Conservation (phyloP, 768 basidiomycete species). For the Dendrothele bispora region DNA sequence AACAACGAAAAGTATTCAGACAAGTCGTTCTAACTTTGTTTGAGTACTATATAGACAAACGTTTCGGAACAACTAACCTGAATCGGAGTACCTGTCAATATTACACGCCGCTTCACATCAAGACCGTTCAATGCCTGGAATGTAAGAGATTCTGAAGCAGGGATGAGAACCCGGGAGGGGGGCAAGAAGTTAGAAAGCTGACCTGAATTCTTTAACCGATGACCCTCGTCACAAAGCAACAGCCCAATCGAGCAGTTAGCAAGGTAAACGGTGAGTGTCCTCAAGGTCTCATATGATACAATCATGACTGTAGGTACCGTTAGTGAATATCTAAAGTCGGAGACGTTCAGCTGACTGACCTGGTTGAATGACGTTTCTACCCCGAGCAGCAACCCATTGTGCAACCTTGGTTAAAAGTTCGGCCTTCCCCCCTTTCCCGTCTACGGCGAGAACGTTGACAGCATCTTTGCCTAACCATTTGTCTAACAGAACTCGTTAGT, state of each 20-base stretch:
- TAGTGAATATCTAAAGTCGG: neutral
- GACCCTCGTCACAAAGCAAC: constrained; percentile 96
- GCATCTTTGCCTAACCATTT: constrained; percentile 95
- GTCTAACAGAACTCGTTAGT: constrained; percentile 42
- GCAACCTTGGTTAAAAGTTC: constrained; percentile 78
- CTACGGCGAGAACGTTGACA: constrained; percentile 81
- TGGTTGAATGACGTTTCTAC: constrained; percentile 89
- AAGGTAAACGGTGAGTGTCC: constrained; percentile 75
- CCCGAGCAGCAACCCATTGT: constrained; percentile 87
- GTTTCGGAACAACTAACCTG: constrained; percentile 59
- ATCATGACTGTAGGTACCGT: constrained; percentile 78
- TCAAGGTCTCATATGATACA: constrained; percentile 94
- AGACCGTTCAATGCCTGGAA: constrained; percentile 82
- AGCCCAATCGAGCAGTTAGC: constrained; percentile 83
- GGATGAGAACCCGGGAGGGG: neutral
- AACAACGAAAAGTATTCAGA: constrained; percentile 94
- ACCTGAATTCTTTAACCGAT: constrained; percentile 96
- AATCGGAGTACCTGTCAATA: constrained; percentile 92
- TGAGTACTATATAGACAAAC: neutral
- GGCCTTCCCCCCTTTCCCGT: constrained; percentile 88
- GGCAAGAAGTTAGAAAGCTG: constrained; percentile 16
- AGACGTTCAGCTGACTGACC: constrained; percentile 45
- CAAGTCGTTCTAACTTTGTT: constrained; percentile 74
- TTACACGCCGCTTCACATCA: constrained; percentile 87
- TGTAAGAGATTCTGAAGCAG: constrained; percentile 71